Conservation (phyloP, 371 early-diverging fungal genomes). For the Mucor racemosus region DNA sequence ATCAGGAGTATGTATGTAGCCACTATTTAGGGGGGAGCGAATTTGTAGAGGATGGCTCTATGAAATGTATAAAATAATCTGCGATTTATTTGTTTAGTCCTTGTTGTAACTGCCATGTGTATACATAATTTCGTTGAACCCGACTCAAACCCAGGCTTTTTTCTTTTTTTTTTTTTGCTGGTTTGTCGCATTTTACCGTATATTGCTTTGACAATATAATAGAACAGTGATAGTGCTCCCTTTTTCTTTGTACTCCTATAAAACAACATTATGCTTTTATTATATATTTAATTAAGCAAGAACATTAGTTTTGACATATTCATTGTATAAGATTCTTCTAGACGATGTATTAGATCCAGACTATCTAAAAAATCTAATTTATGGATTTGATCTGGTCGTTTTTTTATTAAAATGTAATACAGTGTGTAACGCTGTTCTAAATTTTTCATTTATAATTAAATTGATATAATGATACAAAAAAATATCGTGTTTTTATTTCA, state of each 20-base stretch:
- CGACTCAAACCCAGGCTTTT: constrained; percentile 2
- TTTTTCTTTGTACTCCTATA: neutral
- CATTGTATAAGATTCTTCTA: neutral
- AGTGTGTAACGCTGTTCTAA: neutral
- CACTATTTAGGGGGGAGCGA: neutral
- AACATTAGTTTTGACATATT: neutral
- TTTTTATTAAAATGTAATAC: neutral
- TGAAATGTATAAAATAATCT: no score
- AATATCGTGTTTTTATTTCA: neutral
- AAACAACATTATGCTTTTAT: neutral
- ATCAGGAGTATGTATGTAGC: neutral
- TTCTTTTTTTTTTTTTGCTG: neutral
- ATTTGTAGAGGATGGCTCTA: no score
- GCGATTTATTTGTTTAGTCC: no score
- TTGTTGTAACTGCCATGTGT: neutral
- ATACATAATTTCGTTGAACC: neutral
- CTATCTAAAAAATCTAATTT: neutral
- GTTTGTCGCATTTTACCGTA: neutral
- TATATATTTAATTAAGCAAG: neutral
- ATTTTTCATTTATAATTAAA: neutral
- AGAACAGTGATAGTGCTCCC: no score
- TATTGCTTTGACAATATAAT: neutral
- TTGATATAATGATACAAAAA: neutral
- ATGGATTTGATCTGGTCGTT: neutral
- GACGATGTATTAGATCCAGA: neutral